Conservation (phyloP, 345 rosid genomes). For the Anastatica hierochuntica region DNA sequence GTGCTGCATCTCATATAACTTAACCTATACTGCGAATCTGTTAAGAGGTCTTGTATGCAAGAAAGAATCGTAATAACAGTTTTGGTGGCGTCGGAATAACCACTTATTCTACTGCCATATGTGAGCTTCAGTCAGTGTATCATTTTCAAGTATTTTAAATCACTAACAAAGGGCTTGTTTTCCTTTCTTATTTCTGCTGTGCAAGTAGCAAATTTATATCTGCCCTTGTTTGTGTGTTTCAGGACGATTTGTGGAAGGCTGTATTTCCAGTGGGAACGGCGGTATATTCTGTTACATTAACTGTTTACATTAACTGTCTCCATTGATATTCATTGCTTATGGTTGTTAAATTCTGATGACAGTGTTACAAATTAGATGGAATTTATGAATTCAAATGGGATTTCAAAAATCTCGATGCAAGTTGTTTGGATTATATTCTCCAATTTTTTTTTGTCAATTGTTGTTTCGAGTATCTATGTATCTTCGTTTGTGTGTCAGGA, state of each 20-base stretch:
- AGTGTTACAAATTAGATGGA: slow-evolving; percentile 72
- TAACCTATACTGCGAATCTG: too few relatives aligned
- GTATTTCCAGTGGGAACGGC: slow-evolving; percentile 89
- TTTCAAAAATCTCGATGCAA: slow-evolving; percentile 80
- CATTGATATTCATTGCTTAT: slow-evolving; percentile 3
- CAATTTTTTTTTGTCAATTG: not conserved
- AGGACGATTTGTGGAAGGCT: slow-evolving; percentile 89
- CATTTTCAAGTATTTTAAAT: too few relatives aligned
- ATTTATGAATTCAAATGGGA: slow-evolving; percentile 62
- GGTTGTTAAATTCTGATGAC: slow-evolving; percentile 8
- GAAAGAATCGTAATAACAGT: too few relatives aligned
- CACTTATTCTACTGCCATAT: too few relatives aligned
- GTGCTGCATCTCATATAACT: too few relatives aligned
- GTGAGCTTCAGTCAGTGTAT: not conserved
- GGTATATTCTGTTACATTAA: slow-evolving; percentile 34
- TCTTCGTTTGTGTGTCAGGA: slow-evolving; percentile 32
- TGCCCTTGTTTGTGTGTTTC: slow-evolving; percentile 11
- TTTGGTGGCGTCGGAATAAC: too few relatives aligned
- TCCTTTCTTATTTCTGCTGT: not conserved
- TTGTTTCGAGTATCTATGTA: not conserved
- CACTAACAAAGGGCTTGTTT: not conserved
- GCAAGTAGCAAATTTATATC: too few relatives aligned
- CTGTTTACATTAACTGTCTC: not conserved
- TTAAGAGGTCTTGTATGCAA: too few relatives aligned
- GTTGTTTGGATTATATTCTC: slow-evolving; percentile 14